Evolutionary conservation across 192 early-diverging fungal genomes (phyloP), one percentile per base, ranked within the genome.

Genomic region (Dissophora globulifera): DNA sequence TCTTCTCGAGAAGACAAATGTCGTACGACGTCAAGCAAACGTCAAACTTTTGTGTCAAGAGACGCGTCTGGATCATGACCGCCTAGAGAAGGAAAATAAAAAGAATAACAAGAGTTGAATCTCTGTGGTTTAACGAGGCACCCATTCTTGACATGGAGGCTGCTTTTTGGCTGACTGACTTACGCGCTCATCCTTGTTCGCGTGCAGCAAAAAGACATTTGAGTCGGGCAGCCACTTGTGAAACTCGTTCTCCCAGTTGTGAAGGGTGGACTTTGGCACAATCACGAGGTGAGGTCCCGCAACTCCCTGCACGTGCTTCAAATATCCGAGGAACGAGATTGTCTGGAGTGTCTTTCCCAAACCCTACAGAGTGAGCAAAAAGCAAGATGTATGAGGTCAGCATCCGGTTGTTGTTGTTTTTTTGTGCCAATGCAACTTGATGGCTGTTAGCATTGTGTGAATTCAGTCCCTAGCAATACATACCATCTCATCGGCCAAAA

Each of bases 401-500:
- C n/a, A n/a, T n/a, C n/a, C n/a, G n/a, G n/a, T n/a, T n/a, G n/a
- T n/a, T n/a, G n/a, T n/a, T n/a, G n/a, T n/a, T n/a, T n/a, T n/a
- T n/a, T n/a, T n/a, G n/a, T n/a, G n/a, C n/a, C n/a, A n/a, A n/a
- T n/a, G n/a, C n/a, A n/a, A n/a, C n/a, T n/a, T n/a, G n/a, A n/a
- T n/a, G n/a, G n/a, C n/a, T n/a, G n/a, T n/a, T n/a, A n/a, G n/a
- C n/a, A n/a, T n/a, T n/a, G n/a, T n/a, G n/a, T n/a, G n/a, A n/a
- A n/a, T n/a, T n/a, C n/a, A n/a, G n/a, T n/a, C n/a, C n/a, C n/a
- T n/a, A n/a, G n/a, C n/a, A n/a, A n/a, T n/a, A n/a, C 47, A 51
- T 81, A 92, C 92, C 96, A 98, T 97, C 80, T 98, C 96, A 81
- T 98, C 97, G n/a, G 97, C 96, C 31, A 99, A 79, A 52, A 98